Base-by-base conservation (phyloP, 2,329 filamentous ascomycete genomes). In the Pestalotiopsis sp. region DNA sequence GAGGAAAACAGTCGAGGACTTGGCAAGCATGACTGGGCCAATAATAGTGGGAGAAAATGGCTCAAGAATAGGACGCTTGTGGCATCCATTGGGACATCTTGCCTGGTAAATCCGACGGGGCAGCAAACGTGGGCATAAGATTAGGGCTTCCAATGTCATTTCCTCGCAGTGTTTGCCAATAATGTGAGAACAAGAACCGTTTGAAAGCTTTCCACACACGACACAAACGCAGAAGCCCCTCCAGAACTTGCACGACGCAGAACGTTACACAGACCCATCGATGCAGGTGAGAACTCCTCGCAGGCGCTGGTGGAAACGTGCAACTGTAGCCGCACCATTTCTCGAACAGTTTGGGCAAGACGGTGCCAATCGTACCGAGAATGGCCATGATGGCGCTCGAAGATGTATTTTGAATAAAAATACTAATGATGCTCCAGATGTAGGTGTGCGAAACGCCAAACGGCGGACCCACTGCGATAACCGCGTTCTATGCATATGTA, bases 201-300 rank as follows among this genome's bases (percentile, higher is more conserved):
- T 65, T 45, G 49, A 57, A 25, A 62, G 31, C 58, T 60, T n/a
- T 65, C 12, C 17, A 55, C 27, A 36, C 45, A 65, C 63, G 38
- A 65, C 63, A 45, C 63, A 65, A 65, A 65, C 63, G 63, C n/a
- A 31, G 12, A 38, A 13, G 20, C n/a, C 13, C 17, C 25, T 65
- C 62, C n/a, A 23, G 20, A 64, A 52, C 13, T 64, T 45, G 23
- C 39, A 64, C 62, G n/a, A 39, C 62, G 36, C 9, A 25, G 11
- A 17, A 39, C 20, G 63, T 65, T 57, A 57, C 63, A 65, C 63
- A 38, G 13, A 38, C 36, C 39, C 49, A 17, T n/a, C 27, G 27
- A 65, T 65, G 63, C 63, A 65, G 23, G 31, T 57, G 63, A 58
- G 49, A 55, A 36, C 17, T 65, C 52, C 41, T 65, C 49, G 52